Percentiles rank a stretch among this genome's conserved stretches.
These are phyloP conservation scores for Murraya paniculata DNA, from an alignment of 345 rosid genomes.

Conservation along the genomic window DNA sequence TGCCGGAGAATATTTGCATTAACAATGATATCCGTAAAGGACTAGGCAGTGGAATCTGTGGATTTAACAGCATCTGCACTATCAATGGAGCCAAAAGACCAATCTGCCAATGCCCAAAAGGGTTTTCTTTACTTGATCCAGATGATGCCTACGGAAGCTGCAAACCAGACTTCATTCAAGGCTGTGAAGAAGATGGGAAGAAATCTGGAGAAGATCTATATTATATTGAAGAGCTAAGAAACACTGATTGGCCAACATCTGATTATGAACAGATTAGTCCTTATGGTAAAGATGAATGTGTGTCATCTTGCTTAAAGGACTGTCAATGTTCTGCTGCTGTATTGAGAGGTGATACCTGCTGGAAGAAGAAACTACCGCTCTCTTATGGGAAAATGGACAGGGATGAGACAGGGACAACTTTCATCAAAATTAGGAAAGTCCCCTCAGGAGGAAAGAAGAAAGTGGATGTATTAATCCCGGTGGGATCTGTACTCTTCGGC, in stretches of 20 bases:
- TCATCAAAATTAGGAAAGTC: slow-evolving; percentile 29
- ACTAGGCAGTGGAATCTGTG: slow-evolving; percentile 36
- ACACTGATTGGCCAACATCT: slow-evolving; percentile 29
- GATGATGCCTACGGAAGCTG: slow-evolving; percentile 33
- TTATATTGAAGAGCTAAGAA: slow-evolving; percentile 7
- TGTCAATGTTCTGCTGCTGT: slow-evolving; percentile 37
- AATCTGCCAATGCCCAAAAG: slow-evolving; percentile 28
- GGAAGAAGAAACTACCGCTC: slow-evolving; percentile 44
- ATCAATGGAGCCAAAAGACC: slow-evolving; percentile 18
- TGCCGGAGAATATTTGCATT: slow-evolving; percentile 33
- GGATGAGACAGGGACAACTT: neutral
- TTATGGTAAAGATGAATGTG: slow-evolving; percentile 25
- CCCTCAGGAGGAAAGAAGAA: neutral
- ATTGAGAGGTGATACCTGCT: slow-evolving; percentile 8
- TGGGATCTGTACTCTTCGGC: slow-evolving; percentile 20
- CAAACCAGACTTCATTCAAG: slow-evolving; percentile 25
- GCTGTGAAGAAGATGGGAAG: slow-evolving; percentile 20
- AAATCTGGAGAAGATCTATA: slow-evolving; percentile 18
- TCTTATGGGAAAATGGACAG: slow-evolving; percentile 32
- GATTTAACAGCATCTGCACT: slow-evolving; percentile 35
- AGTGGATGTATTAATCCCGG: neutral
- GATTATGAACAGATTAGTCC: slow-evolving; percentile 24
- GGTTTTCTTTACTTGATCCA: slow-evolving; percentile 26
- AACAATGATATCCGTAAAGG: neutral
- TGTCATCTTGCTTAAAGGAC: slow-evolving; percentile 33